Conservation (phyloP, 2,329 filamentous ascomycete genomes). For the Zymoseptoria pseudotritici region DNA sequence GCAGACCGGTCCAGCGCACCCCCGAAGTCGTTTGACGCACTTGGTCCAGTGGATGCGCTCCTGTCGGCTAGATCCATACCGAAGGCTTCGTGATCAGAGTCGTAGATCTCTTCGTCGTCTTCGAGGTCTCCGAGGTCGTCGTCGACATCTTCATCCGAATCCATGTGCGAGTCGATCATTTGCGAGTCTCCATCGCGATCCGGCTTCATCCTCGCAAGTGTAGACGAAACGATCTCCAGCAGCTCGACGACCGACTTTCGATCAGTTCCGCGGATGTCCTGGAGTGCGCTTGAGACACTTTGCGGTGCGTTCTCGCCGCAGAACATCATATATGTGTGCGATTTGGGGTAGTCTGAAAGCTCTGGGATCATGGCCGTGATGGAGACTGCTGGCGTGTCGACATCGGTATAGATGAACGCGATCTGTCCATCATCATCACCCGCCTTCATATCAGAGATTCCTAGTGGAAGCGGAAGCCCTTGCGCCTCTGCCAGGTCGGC, state of each 20-base stretch:
- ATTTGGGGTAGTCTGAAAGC: slow-evolving; percentile 52
- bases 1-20: slow-evolving; percentile 4
- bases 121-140: slow-evolving; percentile 32
- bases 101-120: slow-evolving; percentile 31
- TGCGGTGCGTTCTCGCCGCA: slow-evolving; percentile 42
- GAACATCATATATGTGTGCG: slow-evolving; percentile 52
- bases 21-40: neutral
- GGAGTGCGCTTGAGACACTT: slow-evolving; percentile 37
- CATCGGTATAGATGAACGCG: slow-evolving; percentile 47
- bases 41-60: neutral
- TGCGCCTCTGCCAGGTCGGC: slow-evolving; percentile 47
- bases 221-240: slow-evolving; percentile 39
- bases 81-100: slow-evolving; percentile 23
- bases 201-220: slow-evolving; percentile 27
- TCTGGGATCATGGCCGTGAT: slow-evolving; percentile 42
- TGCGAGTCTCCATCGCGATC: slow-evolving; percentile 37
- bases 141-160: slow-evolving; percentile 28
- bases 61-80: slow-evolving; percentile 1
- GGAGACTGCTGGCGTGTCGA: slow-evolving; percentile 21
- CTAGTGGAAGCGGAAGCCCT: slow-evolving; percentile 32
- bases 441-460: slow-evolving; percentile 49
- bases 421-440: slow-evolving; percentile 69
- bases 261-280: slow-evolving; percentile 38
- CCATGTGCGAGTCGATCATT: slow-evolving; percentile 32
- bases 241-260: slow-evolving; percentile 44